Evolutionary conservation across 2,329 filamentous ascomycete genomes (phyloP).

Genomic region (Aspergillus clavatus): DNA sequence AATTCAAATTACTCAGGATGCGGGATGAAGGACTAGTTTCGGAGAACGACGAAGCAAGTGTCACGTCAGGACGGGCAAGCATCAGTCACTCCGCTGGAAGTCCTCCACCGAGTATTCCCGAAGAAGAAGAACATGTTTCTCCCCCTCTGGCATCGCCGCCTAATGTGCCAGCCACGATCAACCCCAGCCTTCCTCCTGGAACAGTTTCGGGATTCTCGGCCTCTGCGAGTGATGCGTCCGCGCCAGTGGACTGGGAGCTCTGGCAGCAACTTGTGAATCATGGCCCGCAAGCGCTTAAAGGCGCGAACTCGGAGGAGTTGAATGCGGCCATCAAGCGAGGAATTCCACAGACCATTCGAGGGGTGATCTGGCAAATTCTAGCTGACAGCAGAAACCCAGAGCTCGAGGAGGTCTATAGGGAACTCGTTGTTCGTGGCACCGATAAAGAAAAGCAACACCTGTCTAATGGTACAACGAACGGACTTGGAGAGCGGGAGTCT

Average conservation of each 20-base stretch:
- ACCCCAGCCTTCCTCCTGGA: conserved; percentile 70
- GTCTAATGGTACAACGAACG: conserved; percentile 48
- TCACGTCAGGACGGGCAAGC: conserved; percentile 41
- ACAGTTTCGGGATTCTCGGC: conserved; percentile 78
- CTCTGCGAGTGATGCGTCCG: conserved; percentile 57
- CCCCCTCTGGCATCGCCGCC: conserved; percentile 28
- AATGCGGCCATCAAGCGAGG: conserved; percentile 87
- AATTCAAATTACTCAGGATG: conserved; percentile 72
- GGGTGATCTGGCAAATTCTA: conserved; percentile 98
- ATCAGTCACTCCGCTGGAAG: conserved; percentile 43
- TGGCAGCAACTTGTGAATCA: conserved; percentile 97
- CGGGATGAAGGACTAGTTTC: conserved; percentile 64
- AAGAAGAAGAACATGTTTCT: conserved; percentile 42
- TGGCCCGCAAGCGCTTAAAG: conserved; percentile 80
- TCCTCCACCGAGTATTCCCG: conserved; percentile 46
- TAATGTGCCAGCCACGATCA: conserved; percentile 60
- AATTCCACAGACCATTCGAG: conserved; percentile 89
- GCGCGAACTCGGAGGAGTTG: conserved; percentile 82
- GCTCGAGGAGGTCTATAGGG: conserved; percentile 78
- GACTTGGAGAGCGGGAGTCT: conserved; percentile 61
- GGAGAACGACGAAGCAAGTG: conserved; percentile 53
- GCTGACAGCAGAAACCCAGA: conserved; percentile 93
- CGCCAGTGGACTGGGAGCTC: conserved; percentile 93
- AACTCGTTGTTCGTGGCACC: conserved; percentile 72
- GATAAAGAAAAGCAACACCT: conserved; percentile 66